Percentiles rank a stretch among this genome's conserved stretches.
phyloP scores from a whole-genome alignment of 768 basidiomycete species.

The Kwoniella bestiolae region DNA sequence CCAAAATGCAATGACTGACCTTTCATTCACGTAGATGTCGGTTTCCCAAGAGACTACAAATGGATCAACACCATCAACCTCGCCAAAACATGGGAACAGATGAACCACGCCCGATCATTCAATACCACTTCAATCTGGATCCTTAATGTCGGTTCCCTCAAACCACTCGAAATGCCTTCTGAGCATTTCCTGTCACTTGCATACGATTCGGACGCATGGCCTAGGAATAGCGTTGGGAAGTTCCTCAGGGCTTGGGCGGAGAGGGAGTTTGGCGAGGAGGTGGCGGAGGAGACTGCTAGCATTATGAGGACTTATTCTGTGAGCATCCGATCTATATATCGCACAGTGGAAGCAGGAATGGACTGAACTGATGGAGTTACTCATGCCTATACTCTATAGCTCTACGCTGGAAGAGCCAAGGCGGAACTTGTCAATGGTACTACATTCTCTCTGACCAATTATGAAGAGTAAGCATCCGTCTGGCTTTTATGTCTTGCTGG shows the following conservation, averaged over 20 bases:
- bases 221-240: constrained; percentile 62
- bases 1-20: background rate
- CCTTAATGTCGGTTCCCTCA: constrained; percentile 75
- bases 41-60: constrained; percentile 69
- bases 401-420: constrained; percentile 62
- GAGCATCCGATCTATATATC: constrained; percentile 11
- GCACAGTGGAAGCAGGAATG: too few species aligned
- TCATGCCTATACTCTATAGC: constrained; percentile 34
- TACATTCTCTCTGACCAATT: constrained; percentile 69
- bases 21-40: constrained; percentile 60
- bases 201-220: constrained; percentile 68
- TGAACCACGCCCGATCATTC: constrained; percentile 69
- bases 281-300: constrained; percentile 60
- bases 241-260: constrained; percentile 68
- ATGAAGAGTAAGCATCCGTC: constrained; percentile 65
- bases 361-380: too few species aligned
- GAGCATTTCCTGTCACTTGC: constrained; percentile 71
- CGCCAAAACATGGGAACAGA: constrained; percentile 65
- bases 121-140: constrained; percentile 70
- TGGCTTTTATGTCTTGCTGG: background rate
- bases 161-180: constrained; percentile 72
- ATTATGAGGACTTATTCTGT: constrained; percentile 60
- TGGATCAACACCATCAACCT: constrained; percentile 63
- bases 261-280: constrained; percentile 67
- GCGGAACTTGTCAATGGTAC: constrained; percentile 69